Base-by-base conservation (phyloP, 2,329 filamentous ascomycete genomes). In the Diaporthe longicolla region DNA sequence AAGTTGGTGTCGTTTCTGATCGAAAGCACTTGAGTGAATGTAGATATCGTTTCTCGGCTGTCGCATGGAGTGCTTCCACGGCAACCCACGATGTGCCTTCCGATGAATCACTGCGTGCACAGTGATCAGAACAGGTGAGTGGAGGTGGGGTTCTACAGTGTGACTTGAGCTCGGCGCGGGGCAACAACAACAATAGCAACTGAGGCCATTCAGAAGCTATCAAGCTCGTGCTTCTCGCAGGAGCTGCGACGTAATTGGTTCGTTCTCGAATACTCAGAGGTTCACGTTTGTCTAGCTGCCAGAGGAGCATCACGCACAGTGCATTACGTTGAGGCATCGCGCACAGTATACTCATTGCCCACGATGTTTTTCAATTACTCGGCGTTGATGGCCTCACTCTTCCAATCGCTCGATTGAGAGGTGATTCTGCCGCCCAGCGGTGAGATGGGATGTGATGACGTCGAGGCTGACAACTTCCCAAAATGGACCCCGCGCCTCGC, bases 391-490 rank as follows among this genome's bases (percentile, higher is more conserved):
- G 13, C 15, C 13, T 7, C 15, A 19, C 5, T 43, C 19, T 58
- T 8, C 24, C 21, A 15, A 52, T 21, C 0, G 0, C 19, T 26
- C 1, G 9, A 45, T 19, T 8, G 15, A 45, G 17, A n/a, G 48
- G 48, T 54, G 13, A 21, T 17, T n/a, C 3, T 19, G 61, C 37
- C n/a, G 29, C 29, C n/a, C 5, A 37, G 29, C 7, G n/a, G 29
- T 10, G 10, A 11, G 26, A n/a, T 26, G 15, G n/a, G 24, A 32
- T 19, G 2, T 13, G 32, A 24, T 40, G 45, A 54, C 32, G 63
- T 54, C 63, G 63, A 70, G 66, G 66, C 66, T 70, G 66, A 70
- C 66, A 57, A 43, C 37, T 70, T 32, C 66, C 66, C 37, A 24
- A 70, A 70, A 9, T 21, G 50, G 66, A 58, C 40, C 66, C 24